Percentiles rank a stretch among this genome's conserved stretches.
These are phyloP conservation scores for Pseudogymnoascus sp. DNA, from an alignment of 2,329 filamentous ascomycete species.

Conservation along the genomic window DNA sequence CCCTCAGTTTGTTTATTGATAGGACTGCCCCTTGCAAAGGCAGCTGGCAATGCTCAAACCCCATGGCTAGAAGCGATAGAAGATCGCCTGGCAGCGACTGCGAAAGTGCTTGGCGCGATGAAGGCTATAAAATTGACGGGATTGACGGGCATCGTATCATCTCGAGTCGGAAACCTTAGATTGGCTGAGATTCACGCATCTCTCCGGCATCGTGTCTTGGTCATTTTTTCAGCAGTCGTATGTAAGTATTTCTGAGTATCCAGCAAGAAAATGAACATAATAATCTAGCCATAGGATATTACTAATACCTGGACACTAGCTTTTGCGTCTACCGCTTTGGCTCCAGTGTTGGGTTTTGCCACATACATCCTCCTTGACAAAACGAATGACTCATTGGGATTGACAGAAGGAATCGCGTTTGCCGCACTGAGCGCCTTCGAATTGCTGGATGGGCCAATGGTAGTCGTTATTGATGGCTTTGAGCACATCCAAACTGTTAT, in stretches of 20 bases:
- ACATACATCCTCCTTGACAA: background rate
- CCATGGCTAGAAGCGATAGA: conserved; percentile 16
- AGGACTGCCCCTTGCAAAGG: background rate
- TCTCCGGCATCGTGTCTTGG: background rate
- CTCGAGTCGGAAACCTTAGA: background rate
- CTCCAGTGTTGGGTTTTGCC: background rate
- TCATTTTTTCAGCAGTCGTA: background rate
- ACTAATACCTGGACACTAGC: background rate
- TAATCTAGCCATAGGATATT: background rate
- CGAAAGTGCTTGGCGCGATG: conserved; percentile 12
- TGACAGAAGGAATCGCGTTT: background rate
- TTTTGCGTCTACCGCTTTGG: background rate
- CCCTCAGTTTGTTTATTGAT: background rate
- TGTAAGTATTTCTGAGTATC: background rate
- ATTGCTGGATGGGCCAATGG: background rate
- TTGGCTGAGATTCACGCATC: background rate
- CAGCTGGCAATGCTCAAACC: background rate
- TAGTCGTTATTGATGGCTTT: background rate
- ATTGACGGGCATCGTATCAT: conserved; percentile 9
- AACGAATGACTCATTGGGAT: background rate
- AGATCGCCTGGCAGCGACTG: conserved; percentile 12
- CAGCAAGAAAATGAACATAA: background rate
- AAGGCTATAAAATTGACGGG: conserved; percentile 14
- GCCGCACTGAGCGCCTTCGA: background rate
- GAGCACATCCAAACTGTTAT: background rate